Evolutionary conservation across 2,329 filamentous ascomycete species (phyloP), one percentile per base, ranked within the genome.

Genomic region (Sphaerostilbella broomeana): DNA sequence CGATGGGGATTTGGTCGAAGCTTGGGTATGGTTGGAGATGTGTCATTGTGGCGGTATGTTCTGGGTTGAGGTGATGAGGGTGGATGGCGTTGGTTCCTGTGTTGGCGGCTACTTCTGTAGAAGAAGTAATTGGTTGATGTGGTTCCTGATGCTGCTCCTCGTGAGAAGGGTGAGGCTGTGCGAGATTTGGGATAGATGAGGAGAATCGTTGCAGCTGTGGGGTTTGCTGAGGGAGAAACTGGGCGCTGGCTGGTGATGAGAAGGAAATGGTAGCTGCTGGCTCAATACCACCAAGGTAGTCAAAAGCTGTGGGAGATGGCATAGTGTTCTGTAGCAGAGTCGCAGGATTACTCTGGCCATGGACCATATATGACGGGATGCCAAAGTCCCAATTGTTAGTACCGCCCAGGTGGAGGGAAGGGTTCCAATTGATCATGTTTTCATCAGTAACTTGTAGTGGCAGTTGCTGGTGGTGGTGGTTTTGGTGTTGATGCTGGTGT

Each of bases 1-100:
- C 18, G 24, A 34, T 34, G 16, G 35, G 35, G 8, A 42, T 17
- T 12, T 34, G 34, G 5, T 38, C 34, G 25, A 42, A 38, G 30
- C 10, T 34, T 4, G 40, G 40, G 7, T 15, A 18, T 3, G 19
- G 22, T 7, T 17, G 37, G 19, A n/a, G n/a, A n/a, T 20, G 25
- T 10, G 29, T 8, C 2, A 16, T n/a, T 3, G 25, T 3, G 12
- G 26, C 20, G 4, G 28, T 10, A 13, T 16, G 12, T 6, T 35
- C 15, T 6, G 28, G 10, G 17, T 22, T 21, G 19, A 18, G 6
- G 12, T 29, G 16, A 2, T 11, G 10, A 13, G 13, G 8, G 18
- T 12, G n/a, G n/a, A n/a, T n/a, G n/a, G n/a, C n/a, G 3, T 25
- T 25, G 24, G 16, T 13, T 13, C 19, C 24, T 18, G 12, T 4